Percentiles rank a stretch among this genome's conserved stretches.
phyloP scores from a whole-genome alignment of 441 rosid species.

The Mallotus japonicus region DNA sequence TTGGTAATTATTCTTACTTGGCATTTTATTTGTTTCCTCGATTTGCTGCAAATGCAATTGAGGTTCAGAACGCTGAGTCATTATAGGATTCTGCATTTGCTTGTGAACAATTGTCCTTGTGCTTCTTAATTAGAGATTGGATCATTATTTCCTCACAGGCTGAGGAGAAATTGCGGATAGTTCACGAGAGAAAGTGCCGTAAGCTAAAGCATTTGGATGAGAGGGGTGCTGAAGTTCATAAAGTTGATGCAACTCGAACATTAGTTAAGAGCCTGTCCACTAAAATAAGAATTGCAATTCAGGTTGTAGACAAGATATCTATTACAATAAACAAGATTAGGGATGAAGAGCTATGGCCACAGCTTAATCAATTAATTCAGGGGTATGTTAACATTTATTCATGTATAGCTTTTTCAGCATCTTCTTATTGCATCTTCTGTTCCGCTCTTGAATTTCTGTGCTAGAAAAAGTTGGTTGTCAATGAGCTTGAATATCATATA shows the following conservation, averaged over 20 bases:
- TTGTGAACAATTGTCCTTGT: background rate
- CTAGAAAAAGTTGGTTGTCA: background rate
- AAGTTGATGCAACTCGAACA: constrained; percentile 54
- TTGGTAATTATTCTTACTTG: background rate
- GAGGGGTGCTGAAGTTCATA: constrained; percentile 76
- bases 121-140: constrained; percentile 4
- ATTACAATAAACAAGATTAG: constrained; percentile 82
- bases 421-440: constrained; percentile 11
- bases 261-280: constrained; percentile 63
- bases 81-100: background rate
- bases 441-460: background rate
- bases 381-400: constrained; percentile 51
- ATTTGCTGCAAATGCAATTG: background rate
- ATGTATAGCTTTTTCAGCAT: constrained; percentile 1
- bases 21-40: background rate
- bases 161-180: constrained; percentile 84
- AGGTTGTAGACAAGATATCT: constrained; percentile 81
- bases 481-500: background rate
- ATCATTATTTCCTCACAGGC: constrained; percentile 41
- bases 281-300: constrained; percentile 84
- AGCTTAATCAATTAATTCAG: constrained; percentile 69
- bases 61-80: background rate
- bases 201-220: constrained; percentile 74
- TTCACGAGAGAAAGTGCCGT: constrained; percentile 63
- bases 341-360: constrained; percentile 98